Evolutionary conservation across 352 stramenopile species (phyloP).

Genomic region (Phytophthora nicotianae): DNA sequence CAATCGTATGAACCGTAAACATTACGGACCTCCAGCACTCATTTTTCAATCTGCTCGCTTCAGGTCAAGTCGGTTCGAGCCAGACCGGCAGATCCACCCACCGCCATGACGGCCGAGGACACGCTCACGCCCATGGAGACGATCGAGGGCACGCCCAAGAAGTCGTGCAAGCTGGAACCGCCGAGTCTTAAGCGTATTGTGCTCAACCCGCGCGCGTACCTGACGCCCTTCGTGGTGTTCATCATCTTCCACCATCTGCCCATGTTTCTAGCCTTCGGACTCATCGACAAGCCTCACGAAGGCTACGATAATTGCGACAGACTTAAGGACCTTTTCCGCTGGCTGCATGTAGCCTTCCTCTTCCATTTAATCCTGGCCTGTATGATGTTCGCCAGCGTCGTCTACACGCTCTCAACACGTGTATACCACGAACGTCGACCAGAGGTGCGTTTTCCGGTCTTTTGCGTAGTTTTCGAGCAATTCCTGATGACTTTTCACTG

Average conservation of each 20-base stretch:
- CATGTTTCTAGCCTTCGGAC: slow-evolving; percentile 59
- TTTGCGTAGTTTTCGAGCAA: background rate
- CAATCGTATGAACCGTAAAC: background rate
- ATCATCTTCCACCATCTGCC: slow-evolving; percentile 70
- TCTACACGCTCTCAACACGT: slow-evolving; percentile 53
- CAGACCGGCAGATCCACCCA: background rate
- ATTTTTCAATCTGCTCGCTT: slow-evolving; percentile 10
- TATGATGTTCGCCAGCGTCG: slow-evolving; percentile 44
- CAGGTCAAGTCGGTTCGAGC: slow-evolving; percentile 10
- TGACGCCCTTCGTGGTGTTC: slow-evolving; percentile 62
- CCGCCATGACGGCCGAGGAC: slow-evolving; percentile 16
- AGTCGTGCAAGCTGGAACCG: slow-evolving; percentile 17
- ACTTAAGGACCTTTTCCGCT: slow-evolving; percentile 60
- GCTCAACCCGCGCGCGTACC: slow-evolving; percentile 79
- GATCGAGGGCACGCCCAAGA: slow-evolving; percentile 28
- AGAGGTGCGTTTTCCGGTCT: slow-evolving; percentile 35
- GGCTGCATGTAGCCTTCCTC: slow-evolving; percentile 58
- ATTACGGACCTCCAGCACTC: background rate
- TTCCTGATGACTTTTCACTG: slow-evolving; percentile 4
- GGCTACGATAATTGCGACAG: slow-evolving; percentile 48
- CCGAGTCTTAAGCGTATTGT: slow-evolving; percentile 68
- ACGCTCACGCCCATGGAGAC: slow-evolving; percentile 32
- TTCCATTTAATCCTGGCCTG: slow-evolving; percentile 49
- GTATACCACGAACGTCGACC: slow-evolving; percentile 64
- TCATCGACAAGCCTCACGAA: slow-evolving; percentile 42